Conservation (phyloP, 108 stramenopile species). For the Skeletonema costatum region DNA sequence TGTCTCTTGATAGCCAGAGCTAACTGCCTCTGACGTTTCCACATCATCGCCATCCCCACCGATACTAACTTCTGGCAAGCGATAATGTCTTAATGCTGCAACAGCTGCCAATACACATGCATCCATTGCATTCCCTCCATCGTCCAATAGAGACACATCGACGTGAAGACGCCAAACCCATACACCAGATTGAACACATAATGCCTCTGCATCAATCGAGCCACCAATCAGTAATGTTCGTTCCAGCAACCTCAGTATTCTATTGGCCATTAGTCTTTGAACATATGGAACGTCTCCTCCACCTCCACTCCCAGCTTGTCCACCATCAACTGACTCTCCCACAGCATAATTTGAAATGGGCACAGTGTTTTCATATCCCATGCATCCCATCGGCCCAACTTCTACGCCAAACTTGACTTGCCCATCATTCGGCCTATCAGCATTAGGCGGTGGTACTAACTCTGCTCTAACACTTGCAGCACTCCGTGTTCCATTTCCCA, state of each 20-base stretch:
- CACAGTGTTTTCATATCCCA: constrained; percentile 63
- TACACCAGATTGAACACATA: constrained; percentile 79
- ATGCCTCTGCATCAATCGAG: constrained; percentile 89
- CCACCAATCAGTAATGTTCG: constrained; percentile 74
- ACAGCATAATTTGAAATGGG: constrained; percentile 46
- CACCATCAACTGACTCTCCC: constrained; percentile 44
- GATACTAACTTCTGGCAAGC: constrained; percentile 74
- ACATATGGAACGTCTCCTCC: constrained; percentile 46
- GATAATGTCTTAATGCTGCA: constrained; percentile 91
- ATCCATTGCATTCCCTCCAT: constrained; percentile 88
- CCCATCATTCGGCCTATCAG: constrained; percentile 91
- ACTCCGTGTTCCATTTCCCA: constrained; percentile 67
- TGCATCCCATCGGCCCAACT: constrained; percentile 83
- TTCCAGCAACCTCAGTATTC: constrained; percentile 74
- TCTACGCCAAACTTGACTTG: constrained; percentile 83
- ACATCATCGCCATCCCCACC: constrained; percentile 24
- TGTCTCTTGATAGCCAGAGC: constrained; percentile 40
- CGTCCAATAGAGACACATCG: constrained; percentile 77
- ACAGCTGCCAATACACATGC: constrained; percentile 88
- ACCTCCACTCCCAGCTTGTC: constrained; percentile 29
- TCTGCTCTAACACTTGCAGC: constrained; percentile 56
- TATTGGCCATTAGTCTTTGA: constrained; percentile 63
- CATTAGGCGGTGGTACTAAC: constrained; percentile 78
- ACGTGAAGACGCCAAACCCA: constrained; percentile 91
- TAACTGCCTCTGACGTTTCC: constrained; percentile 3